phyloP scores from a whole-genome alignment of 225 moss, liverwort and hornwort genomes.

The Straminergon stramineum region DNA sequence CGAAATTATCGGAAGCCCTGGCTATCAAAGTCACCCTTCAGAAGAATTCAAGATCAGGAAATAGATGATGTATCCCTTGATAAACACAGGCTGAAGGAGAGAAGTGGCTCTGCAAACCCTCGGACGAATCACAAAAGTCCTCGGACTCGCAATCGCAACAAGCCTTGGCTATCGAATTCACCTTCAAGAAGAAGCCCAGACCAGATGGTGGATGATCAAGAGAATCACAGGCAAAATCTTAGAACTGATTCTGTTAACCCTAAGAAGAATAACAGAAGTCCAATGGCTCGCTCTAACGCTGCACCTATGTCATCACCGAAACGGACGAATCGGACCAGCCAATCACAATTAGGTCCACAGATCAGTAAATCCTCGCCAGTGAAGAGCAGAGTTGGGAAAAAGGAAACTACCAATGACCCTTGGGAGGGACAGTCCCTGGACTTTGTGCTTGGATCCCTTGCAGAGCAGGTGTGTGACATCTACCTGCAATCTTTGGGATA shows the following conservation, averaged over 20 bases:
- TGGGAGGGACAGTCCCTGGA: slow-evolving; percentile 47
- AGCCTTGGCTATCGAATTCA: slow-evolving; percentile 15
- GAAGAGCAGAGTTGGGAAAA: slow-evolving; percentile 11
- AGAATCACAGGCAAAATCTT: background rate
- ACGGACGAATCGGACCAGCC: background rate
- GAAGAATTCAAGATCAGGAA: slow-evolving; percentile 4
- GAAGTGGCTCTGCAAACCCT: slow-evolving; percentile 3
- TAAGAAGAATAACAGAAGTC: background rate
- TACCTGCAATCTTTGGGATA: background rate
- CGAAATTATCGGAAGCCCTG: slow-evolving; percentile 35
- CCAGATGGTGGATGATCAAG: background rate
- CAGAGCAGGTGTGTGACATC: slow-evolving; percentile 33
- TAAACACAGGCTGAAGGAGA: background rate
- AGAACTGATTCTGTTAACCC: background rate
- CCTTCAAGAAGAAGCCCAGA: slow-evolving; percentile 18
- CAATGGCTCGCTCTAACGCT: background rate
- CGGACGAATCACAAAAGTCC: slow-evolving; percentile 1
- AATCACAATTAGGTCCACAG: slow-evolving; percentile 7
- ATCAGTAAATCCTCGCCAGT: slow-evolving; percentile 13
- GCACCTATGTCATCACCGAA: slow-evolving; percentile 1
- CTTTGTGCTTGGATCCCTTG: slow-evolving; percentile 55
- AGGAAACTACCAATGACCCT: slow-evolving; percentile 12
- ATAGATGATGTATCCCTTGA: background rate
- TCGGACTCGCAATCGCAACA: background rate
- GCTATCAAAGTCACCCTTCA: slow-evolving; percentile 29